Base-by-base conservation (phyloP, 805 yeast species). In the Yamadazyma takamatsuzukensis region DNA sequence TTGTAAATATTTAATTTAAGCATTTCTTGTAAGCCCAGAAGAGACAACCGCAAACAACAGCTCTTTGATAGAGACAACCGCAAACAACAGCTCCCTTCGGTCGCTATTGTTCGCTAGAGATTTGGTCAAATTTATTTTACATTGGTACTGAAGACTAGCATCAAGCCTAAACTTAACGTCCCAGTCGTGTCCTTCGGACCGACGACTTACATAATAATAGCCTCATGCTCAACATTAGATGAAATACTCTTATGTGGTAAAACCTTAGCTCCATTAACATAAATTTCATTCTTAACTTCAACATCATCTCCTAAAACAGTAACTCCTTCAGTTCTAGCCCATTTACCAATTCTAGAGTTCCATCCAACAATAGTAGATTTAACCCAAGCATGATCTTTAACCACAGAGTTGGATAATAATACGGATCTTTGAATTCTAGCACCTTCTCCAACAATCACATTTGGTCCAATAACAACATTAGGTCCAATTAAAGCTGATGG, bases 281-380 rank as follows among this genome's bases (percentile, higher is more conserved):
- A 93, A 63, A 93, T 78, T 76, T 90, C 99, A 63, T 93, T 97
- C 74, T 90, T 87, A 62, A 93, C 87, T 64, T 89, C 94, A 48
- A 93, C 99, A 51, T 93, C 99, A 66, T 93, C 99, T 72, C 98
- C 99, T 56, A 93, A 78, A 40, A 93, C 98, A 44, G 97, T 85
- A 54, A 80, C 85, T 73, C 96, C 96, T 70, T 93, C 97, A 46
- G 93, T 78, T 76, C 98, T 87, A 47, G 97, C 95, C 98, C 98
- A 93, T 69, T 79, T 81, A 66, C 98, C 98, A 55, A 93, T 90
- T 53, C 86, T 85, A 44, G 96, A 89, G 77, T 88, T 82, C 99
- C 99, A 93, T 55, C 99, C 99, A 49, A 93, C 95, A 66, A 93
- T 93, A 55, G 98, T 84, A 55, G 93, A 84, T 68, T 89, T 89